phyloP scores from a whole-genome alignment of 495 filamentous ascomycete genomes.

The Massariosphaeria phaeospora region DNA sequence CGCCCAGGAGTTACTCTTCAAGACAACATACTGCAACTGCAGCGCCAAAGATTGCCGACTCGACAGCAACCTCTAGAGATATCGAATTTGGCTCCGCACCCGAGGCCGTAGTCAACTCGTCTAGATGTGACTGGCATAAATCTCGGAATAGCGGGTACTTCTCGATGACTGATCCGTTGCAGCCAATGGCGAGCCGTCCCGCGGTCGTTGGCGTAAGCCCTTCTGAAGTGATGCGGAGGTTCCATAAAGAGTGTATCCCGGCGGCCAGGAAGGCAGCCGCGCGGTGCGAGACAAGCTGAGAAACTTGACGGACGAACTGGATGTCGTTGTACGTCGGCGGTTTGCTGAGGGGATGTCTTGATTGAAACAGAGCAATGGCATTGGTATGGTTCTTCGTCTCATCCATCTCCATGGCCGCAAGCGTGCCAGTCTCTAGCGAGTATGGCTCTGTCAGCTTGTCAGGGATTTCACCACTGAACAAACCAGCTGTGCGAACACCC shows the following conservation, averaged over 20 bases:
- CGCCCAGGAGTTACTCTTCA: constrained; percentile 14
- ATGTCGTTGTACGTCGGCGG: constrained; percentile 51
- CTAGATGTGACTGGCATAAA: constrained; percentile 49
- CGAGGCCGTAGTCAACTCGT: constrained; percentile 39
- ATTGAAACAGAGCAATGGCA: constrained; percentile 48
- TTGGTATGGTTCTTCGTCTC: constrained; percentile 44
- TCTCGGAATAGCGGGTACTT: constrained; percentile 55
- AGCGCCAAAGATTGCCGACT: constrained; percentile 60
- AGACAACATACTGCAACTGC: constrained; percentile 55
- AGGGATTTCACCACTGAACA: constrained; percentile 56
- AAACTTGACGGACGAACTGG: constrained; percentile 51
- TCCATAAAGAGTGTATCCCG: constrained; percentile 61
- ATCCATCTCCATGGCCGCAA: constrained; percentile 59
- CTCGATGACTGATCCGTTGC: constrained; percentile 61
- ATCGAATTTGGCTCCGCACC: constrained; percentile 37
- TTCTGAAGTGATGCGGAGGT: constrained; percentile 51
- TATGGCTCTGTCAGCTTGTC: constrained; percentile 50
- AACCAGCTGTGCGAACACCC: constrained; percentile 49
- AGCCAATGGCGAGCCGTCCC: constrained; percentile 50
- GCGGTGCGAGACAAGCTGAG: constrained; percentile 53
- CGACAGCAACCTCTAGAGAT: constrained; percentile 51
- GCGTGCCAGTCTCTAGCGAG: constrained; percentile 55
- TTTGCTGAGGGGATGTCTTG: constrained; percentile 47
- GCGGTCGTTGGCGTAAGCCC: constrained; percentile 29
- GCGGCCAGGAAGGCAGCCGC: constrained; percentile 61